phyloP scores from a whole-genome alignment of 2,329 filamentous ascomycete species.

The Gaeumannomyces sp. region DNA sequence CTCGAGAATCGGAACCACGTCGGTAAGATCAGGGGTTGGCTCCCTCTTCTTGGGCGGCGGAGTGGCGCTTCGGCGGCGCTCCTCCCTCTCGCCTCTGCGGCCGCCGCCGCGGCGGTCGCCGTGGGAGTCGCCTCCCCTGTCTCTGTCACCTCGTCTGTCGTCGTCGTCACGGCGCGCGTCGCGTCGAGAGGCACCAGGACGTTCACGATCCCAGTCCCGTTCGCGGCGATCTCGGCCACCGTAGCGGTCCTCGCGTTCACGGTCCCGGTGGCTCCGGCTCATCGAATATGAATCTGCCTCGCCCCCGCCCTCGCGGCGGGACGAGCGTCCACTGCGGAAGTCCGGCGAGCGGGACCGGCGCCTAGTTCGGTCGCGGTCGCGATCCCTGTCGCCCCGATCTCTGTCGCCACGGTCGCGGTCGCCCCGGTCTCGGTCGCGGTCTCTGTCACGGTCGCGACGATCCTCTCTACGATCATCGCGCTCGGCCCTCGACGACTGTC shows the following conservation, averaged over 20 bases:
- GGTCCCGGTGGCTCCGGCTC: constrained; percentile 84
- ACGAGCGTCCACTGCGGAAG: constrained; percentile 57
- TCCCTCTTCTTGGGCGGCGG: constrained; percentile 87
- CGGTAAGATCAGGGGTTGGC: constrained; percentile 89
- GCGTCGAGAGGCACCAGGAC: constrained; percentile 43
- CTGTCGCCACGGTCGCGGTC: constrained; percentile 8
- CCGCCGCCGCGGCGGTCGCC: constrained; percentile 35
- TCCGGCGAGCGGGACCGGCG: constrained; percentile 85
- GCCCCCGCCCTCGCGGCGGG: constrained; percentile 66
- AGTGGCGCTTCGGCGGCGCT: constrained; percentile 67
- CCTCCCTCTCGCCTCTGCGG: constrained; percentile 42
- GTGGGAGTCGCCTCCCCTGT: constrained; percentile 38
- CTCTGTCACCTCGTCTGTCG: constrained; percentile 55
- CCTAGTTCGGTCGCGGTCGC: constrained; percentile 41
- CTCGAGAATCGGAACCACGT: constrained; percentile 73
- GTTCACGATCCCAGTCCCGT: constrained; percentile 43
- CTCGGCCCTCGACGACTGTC: constrained; percentile 27
- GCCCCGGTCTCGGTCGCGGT: constrained; percentile 25
- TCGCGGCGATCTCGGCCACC: constrained; percentile 59
- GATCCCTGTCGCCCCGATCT: constrained; percentile 18
- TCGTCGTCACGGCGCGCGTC: constrained; percentile 62
- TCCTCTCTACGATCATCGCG: constrained; percentile 20
- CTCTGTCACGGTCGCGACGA: constrained; percentile 11
- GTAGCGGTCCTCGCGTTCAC: constrained; percentile 91
- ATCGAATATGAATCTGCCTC: constrained; percentile 79